These are phyloP conservation scores for Termitomyces sp. DNA, from an alignment of 768 basidiomycete genomes.

Conservation along the genomic window DNA sequence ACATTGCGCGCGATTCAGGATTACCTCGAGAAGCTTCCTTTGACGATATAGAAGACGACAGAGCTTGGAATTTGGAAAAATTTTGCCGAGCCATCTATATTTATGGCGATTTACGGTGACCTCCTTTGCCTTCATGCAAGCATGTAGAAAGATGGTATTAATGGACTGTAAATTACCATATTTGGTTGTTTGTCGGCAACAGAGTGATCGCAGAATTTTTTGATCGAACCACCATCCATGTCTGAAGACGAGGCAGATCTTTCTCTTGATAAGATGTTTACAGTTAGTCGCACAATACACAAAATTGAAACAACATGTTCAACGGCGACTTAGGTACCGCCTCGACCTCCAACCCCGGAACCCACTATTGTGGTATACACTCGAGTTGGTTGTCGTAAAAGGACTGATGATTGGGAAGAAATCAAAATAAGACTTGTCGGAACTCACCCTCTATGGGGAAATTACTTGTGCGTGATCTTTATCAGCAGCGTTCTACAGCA, in stretches of 20 bases:
- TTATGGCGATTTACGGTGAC: not conserved
- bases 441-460: conserved; percentile 77
- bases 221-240: conserved; percentile 7
- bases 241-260: conserved; percentile 11
- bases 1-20: conserved; percentile 26
- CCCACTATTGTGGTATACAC: conserved; percentile 48
- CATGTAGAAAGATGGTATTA: not conserved
- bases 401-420: conserved; percentile 26
- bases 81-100: not conserved
- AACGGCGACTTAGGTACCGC: conserved; percentile 43
- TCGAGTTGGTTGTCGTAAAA: conserved; percentile 23
- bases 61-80: not conserved
- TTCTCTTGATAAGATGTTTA: conserved; percentile 32
- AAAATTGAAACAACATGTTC: not conserved
- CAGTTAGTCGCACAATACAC: conserved; percentile 27
- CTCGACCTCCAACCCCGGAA: conserved; percentile 62
- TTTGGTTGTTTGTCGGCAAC: not conserved
- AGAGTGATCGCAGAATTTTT: not conserved
- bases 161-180: not conserved
- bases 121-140: not conserved
- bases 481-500: not conserved
- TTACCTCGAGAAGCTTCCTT: conserved; percentile 24
- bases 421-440: conserved; percentile 70
- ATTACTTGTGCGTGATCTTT: conserved; percentile 51
- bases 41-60: not conserved